These are phyloP conservation scores for Blepharisma undulans DNA, from an alignment of 169 alveolate species.

Conservation along the genomic window DNA sequence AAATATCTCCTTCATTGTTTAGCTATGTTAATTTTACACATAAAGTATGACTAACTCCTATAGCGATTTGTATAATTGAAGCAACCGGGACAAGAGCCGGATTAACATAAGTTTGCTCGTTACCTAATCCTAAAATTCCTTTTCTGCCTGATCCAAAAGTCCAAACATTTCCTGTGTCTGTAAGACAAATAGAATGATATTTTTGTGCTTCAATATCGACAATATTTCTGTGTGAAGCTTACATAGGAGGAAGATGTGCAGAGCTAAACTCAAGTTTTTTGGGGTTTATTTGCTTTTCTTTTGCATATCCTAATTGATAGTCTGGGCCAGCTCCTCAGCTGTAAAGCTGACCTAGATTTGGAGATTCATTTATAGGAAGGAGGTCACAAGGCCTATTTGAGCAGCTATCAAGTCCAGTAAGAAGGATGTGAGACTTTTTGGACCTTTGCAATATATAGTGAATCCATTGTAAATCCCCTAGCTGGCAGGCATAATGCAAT, in stretches of 20 bases:
- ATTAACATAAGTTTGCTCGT: neutral
- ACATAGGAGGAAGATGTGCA: neutral
- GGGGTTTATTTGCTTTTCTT: constrained; percentile 20
- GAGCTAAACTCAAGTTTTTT: neutral
- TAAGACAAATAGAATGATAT: constrained; percentile 6
- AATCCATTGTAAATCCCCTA: neutral
- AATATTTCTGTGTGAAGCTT: neutral
- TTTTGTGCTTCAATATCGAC: neutral
- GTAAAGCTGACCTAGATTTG: neutral
- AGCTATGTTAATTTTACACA: constrained; percentile 1
- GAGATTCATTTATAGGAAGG: constrained; percentile 12
- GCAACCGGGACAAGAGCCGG: neutral
- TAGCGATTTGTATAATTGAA: neutral
- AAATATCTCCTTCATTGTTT: constrained; percentile 41
- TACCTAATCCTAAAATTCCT: constrained; percentile 28
- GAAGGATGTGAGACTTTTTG: neutral
- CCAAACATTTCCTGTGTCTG: neutral
- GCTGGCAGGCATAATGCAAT: constrained; percentile 24
- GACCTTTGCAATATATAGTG: neutral
- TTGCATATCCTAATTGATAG: constrained; percentile 25
- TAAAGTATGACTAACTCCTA: constrained; percentile 1
- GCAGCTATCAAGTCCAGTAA: neutral
- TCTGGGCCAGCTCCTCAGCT: constrained; percentile 34
- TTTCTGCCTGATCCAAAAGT: constrained; percentile 20
- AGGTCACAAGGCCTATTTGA: constrained; percentile 15